Conservation (phyloP, 2,329 filamentous ascomycete species). For the Pseudogymnoascus sp. region DNA sequence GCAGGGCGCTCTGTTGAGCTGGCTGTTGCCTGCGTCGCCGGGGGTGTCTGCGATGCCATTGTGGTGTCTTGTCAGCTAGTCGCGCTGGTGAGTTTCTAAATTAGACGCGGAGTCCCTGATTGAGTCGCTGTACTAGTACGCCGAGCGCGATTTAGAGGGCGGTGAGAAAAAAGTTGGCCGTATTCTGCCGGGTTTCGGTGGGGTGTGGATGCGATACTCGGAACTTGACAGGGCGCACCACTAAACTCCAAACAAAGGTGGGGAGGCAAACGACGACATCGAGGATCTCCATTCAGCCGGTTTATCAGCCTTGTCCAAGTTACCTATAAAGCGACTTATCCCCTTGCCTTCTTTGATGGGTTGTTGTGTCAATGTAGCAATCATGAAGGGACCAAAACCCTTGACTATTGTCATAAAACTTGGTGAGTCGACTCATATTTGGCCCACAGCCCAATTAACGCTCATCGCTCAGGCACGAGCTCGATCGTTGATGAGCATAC, state of each 20-base stretch:
- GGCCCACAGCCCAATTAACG: background rate
- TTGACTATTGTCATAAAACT: constrained; percentile 64
- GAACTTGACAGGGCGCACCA: constrained; percentile 10
- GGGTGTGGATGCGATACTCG: background rate
- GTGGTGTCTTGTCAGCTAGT: constrained; percentile 8
- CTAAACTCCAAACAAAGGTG: constrained; percentile 6
- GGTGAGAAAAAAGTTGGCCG: constrained; percentile 11
- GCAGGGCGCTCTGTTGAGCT: constrained; percentile 3
- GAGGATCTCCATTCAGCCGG: constrained; percentile 7
- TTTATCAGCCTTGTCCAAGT: constrained; percentile 5
- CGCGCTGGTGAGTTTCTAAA: constrained; percentile 3
- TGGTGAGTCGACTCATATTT: constrained; percentile 36
- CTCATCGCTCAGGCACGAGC: constrained; percentile 66
- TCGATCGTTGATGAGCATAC: constrained; percentile 98
- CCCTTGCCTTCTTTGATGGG: background rate
- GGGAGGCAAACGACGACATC: constrained; percentile 1
- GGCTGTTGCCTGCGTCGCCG: background rate
- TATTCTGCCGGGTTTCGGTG: constrained; percentile 8
- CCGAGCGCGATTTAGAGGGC: background rate
- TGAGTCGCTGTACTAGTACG: background rate
- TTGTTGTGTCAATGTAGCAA: constrained; percentile 20
- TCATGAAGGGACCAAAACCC: constrained; percentile 46
- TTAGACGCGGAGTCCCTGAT: constrained; percentile 3
- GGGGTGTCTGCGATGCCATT: constrained; percentile 12
- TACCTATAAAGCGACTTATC: background rate